These are phyloP conservation scores for Wickerhamiella allomyrinae DNA, from an alignment of 805 yeast species.

Conservation along the genomic window DNA sequence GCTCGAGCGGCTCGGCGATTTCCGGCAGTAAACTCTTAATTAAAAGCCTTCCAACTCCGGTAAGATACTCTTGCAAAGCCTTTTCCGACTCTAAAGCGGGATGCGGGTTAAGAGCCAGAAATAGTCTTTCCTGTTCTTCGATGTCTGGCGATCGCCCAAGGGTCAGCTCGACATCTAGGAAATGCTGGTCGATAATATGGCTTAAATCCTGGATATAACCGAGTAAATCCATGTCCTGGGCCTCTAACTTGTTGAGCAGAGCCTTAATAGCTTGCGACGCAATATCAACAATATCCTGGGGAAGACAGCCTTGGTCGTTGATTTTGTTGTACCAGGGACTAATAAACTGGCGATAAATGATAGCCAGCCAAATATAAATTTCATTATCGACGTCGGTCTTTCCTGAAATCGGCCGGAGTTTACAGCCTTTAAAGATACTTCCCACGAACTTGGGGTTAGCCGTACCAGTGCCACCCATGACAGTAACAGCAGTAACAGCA, in stretches of 20 bases:
- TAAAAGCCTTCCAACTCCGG: background rate
- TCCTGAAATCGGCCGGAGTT: background rate
- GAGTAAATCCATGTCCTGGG: background rate
- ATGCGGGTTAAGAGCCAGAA: constrained; percentile 5
- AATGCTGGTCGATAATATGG: background rate
- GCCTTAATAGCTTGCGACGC: background rate
- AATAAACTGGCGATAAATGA: constrained; percentile 5
- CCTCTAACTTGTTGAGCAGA: background rate
- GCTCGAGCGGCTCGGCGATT: background rate
- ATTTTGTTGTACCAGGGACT: constrained; percentile 6
- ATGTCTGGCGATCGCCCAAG: background rate
- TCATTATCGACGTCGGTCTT: constrained; percentile 3
- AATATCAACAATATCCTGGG: constrained; percentile 1
- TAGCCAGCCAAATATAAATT: constrained; percentile 5
- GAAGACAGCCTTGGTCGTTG: constrained; percentile 4
- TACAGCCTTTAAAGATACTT: background rate
- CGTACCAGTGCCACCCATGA: no score
- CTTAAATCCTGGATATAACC: background rate
- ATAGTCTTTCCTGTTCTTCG: background rate
- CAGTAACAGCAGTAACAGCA: no score
- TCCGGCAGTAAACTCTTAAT: constrained; percentile 1
- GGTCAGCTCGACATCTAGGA: constrained; percentile 1
- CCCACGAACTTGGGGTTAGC: background rate
- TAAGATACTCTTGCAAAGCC: constrained; percentile 1
- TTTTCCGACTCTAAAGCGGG: background rate